These are phyloP conservation scores for Trichoderma afroharzianum DNA, from an alignment of 2,329 filamentous ascomycete species.

Conservation along the genomic window DNA sequence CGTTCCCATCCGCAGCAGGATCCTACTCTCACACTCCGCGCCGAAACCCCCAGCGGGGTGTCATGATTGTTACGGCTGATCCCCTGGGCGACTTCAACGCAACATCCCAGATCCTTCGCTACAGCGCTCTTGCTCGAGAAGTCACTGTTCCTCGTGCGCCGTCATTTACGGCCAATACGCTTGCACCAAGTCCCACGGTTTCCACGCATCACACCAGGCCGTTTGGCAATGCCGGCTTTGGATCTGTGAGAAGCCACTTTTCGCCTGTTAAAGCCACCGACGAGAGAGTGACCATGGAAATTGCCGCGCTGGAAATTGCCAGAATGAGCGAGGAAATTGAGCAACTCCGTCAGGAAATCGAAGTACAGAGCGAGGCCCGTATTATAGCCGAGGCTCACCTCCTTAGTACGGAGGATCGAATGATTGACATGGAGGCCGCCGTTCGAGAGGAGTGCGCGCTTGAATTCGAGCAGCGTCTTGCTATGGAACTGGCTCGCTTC, in stretches of 20 bases:
- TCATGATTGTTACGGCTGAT: conserved; percentile 97
- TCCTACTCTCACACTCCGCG: conserved; percentile 38
- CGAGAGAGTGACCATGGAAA: conserved; percentile 72
- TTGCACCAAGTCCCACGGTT: conserved; percentile 37
- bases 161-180: conserved; percentile 71
- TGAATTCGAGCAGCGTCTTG: conserved; percentile 78
- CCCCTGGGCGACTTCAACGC: conserved; percentile 93
- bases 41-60: conserved; percentile 75
- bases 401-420: conserved; percentile 62
- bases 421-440: conserved; percentile 70
- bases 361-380: conserved; percentile 67
- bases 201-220: conserved; percentile 35
- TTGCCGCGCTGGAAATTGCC: conserved; percentile 75
- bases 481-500: conserved; percentile 76
- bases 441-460: conserved; percentile 84
- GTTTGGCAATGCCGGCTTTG: conserved; percentile 39
- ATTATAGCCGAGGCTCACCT: conserved; percentile 71
- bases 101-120: conserved; percentile 91
- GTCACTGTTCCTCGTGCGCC: conserved; percentile 88
- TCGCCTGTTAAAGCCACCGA: conserved; percentile 37
- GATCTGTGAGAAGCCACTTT: conserved; percentile 38
- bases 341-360: conserved; percentile 64
- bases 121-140: conserved; percentile 87
- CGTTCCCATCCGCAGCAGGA: conserved; percentile 61
- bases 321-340: conserved; percentile 72